Base-by-base conservation (phyloP, 1,284 basidiomycete genomes). In the Cronartium ribicola region DNA sequence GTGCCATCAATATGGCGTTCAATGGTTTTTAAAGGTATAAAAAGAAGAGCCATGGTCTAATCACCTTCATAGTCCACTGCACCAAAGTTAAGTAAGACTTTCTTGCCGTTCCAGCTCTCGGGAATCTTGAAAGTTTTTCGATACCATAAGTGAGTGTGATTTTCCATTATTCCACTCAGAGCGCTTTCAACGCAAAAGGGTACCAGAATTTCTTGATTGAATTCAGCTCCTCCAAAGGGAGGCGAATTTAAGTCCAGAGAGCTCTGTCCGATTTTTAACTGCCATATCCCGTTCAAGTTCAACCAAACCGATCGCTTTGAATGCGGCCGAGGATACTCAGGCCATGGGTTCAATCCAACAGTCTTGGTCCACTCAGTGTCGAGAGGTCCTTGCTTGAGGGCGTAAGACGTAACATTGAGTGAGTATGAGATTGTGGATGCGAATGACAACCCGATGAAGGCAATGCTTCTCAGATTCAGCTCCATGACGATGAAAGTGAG, bases 21-120 rank as follows among this genome's bases (percentile, higher is more conserved):
- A 48, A 48, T 11, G 46, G 10, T 10, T 48, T 48, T 10, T 48
- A 10, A n/a, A n/a, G n/a, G n/a, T n/a, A n/a, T n/a, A n/a, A n/a
- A n/a, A n/a, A n/a, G n/a, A n/a, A n/a, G n/a, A n/a, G n/a, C n/a
- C n/a, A n/a, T n/a, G n/a, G n/a, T n/a, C n/a, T n/a, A 60, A 44
- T n/a, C 41, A 72, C 69, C 69, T 72, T 72, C 69, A 65, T 72
- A 65, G 36, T 72, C 69, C 11, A 72, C 62, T 39, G 69, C 69
- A 10, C 69, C 69, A 55, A 72, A 72, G 41, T 72, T 72, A 8
- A 72, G 10, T 41, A 65, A 55, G 40, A 72, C 62, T 17, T 63
- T 70, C 29, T n/a, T 10, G 1, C 39, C 29, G 8, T 55, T 55
- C 69, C 69, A 72, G 6, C 11, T 46, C 17, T n/a, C 6, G 20